Base-by-base conservation (phyloP, 768 basidiomycete species). In the Macrolepiota fuliginosa region DNA sequence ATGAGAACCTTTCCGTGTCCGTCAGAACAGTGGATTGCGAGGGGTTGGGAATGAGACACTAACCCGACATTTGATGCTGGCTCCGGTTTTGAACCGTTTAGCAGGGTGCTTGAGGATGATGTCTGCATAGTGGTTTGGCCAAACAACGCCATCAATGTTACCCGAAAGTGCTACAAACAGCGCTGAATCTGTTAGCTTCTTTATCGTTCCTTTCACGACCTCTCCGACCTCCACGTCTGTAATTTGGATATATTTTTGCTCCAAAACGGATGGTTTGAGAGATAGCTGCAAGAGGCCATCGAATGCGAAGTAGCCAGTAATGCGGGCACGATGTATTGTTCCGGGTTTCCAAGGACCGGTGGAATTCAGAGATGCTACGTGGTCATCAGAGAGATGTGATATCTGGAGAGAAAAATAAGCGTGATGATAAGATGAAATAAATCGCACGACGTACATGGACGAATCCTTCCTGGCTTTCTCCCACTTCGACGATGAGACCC, bases 71-170 rank as follows among this genome's bases (percentile, higher is more conserved):
- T 91, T 96, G 73, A 98, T 90, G 55, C 71, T 83, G 3, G 82
- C 81, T 25, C 95, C 96, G 22, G 82, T 77, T 69, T 93, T 95
- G 79, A 97, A 99, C 63, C 89, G 83, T 75, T 88, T 92, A 46
- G 93, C 87, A 10, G 96, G 96, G 71, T 98, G 91, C 70, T 95
- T 97, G 67, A 98, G 81, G n/a, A 78, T 71, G 68, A 98, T 95
- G 72, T 99, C 97, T 11, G 97, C 94, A 71, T 92, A 97, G 71
- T 98, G 97, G 63, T 87, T 84, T 0, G 96, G 95, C 91, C 93
- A 97, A 22, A 98, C 81, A 27, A 97, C 89, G 29, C 92, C 97
- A 69, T 97, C 94, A 35, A 98, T 87, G 62, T 84, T 92, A 4
- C 92, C 94, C 4, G 90, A 86, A 58, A 98, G 79, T 29, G 91